Evolutionary conservation across 2,329 filamentous ascomycete species (phyloP).

Genomic region (Talaromyces sp.): DNA sequence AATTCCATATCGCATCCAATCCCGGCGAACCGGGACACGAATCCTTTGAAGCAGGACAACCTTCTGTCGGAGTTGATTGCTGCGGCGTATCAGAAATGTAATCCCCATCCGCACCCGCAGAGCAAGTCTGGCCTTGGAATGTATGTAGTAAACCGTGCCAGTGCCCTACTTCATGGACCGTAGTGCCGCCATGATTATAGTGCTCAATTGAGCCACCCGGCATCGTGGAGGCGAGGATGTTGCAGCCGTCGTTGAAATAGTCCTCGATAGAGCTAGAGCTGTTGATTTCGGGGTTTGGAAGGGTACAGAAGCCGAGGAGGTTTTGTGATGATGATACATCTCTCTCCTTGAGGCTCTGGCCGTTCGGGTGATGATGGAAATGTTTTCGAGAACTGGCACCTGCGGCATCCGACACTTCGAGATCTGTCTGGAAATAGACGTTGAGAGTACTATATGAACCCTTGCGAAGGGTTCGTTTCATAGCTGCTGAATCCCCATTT

Average conservation of each 20-base stretch:
- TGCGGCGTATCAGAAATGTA: constrained; percentile 43
- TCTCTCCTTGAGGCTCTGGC: constrained; percentile 23
- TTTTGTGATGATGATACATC: constrained; percentile 20
- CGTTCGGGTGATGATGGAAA: neutral
- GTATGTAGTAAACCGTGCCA: constrained; percentile 45
- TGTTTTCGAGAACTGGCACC: constrained; percentile 18
- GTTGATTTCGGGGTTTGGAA: constrained; percentile 41
- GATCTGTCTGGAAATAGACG: constrained; percentile 56
- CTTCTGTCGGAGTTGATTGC: constrained; percentile 53
- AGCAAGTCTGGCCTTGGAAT: constrained; percentile 39
- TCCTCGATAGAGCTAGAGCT: constrained; percentile 29
- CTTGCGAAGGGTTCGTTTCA: constrained; percentile 51
- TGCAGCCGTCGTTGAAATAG: constrained; percentile 54
- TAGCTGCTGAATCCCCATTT: constrained; percentile 43
- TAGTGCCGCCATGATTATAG: constrained; percentile 46
- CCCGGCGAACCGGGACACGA: constrained; percentile 45
- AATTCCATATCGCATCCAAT: constrained; percentile 53
- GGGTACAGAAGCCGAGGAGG: constrained; percentile 52
- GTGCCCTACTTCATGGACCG: constrained; percentile 45
- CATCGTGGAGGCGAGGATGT: constrained; percentile 54
- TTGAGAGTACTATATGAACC: constrained; percentile 53
- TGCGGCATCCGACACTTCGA: constrained; percentile 29
- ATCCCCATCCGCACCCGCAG: constrained; percentile 33
- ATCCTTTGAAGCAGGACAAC: constrained; percentile 50
- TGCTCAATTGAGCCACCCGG: constrained; percentile 46